Base-by-base conservation (phyloP, 768 basidiomycete genomes). In the Tulasnella sp. region DNA sequence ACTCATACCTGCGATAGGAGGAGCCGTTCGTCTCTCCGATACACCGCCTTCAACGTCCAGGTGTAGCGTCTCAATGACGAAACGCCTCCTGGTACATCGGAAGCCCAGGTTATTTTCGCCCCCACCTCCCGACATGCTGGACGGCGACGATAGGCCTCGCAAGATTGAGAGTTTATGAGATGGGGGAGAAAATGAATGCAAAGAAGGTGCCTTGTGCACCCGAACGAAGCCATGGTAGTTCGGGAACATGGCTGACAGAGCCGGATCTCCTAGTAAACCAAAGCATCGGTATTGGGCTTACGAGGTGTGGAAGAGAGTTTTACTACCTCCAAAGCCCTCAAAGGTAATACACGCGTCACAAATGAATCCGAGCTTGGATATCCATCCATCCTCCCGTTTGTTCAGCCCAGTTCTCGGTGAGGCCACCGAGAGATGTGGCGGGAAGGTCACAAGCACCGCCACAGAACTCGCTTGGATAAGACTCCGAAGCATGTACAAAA, bases 51-150 rank as follows among this genome's bases (percentile, higher is more conserved):
- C 87, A 38, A 88, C 74, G 68, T 87, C 84, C 24, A 94, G 74
- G 70, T 94, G 91, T 60, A 97, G 73, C 24, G 92, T 97, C 73
- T 97, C 94, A 65, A 98, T 80, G 21, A 93, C 73, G 59, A 97
- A 76, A 51, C 91, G 75, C 68, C 87, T 91, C 65, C 93, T 76
- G 66, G 84, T 96, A 66, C 89, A 87, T 68, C 84, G 87, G 78
- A 98, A 99, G 11, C 87, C 92, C 7, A 99, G 77, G 66, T 98
- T 97, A 71, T 98, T 98, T 69, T 97, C 93, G 7, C 92, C 87
- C n/a, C 82, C 81, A 0, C 83, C 77, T 11, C 72, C 73, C 2
- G 73, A 72, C 62, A 63, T 22, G 65, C 45, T 61, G 11, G 61
- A 62, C 30, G 61, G 45, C 9, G 61, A 61, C 45, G 79, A 79